Conservation (phyloP, 176 grass and related monocot species). For the Carex parvula region DNA sequence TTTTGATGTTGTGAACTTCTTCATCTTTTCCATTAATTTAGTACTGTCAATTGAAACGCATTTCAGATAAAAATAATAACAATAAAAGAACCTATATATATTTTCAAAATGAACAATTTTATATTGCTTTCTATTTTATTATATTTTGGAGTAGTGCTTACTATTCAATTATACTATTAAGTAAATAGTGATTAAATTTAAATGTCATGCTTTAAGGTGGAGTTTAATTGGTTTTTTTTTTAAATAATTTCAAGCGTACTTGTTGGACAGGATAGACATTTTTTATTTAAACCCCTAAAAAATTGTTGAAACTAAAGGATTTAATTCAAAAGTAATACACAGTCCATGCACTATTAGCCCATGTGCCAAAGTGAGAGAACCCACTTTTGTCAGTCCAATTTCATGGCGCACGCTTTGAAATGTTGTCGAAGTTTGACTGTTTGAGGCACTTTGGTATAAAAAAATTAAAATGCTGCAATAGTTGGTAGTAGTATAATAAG, state of each 20-base stretch:
- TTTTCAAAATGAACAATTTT: not conserved
- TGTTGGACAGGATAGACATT: not conserved
- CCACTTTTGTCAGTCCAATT: slow-evolving; percentile 5
- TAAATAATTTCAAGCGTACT: not conserved
- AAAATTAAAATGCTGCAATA: not conserved
- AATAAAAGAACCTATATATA: not conserved
- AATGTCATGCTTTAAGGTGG: not conserved
- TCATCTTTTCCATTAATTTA: too few relatives aligned
- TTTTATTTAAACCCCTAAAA: not conserved
- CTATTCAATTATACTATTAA: not conserved
- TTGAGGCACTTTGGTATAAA: not conserved
- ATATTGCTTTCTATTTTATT: not conserved
- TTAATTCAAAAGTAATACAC: not conserved
- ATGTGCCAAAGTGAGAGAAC: not conserved
- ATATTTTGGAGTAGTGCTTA: not conserved
- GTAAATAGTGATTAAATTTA: not conserved
- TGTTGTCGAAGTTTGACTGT: not conserved
- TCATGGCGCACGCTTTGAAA: not conserved
- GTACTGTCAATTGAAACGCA: not conserved
- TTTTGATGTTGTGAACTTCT: too few relatives aligned
- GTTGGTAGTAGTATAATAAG: too few relatives aligned
- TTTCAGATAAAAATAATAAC: not conserved
- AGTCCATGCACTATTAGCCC: not conserved
- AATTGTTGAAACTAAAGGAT: not conserved
- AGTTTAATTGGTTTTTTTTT: not conserved